Evolutionary conservation across 306 rosid species (phyloP), one percentile per base, ranked within the genome.

Genomic region (Trichosanthes cucumerina): DNA sequence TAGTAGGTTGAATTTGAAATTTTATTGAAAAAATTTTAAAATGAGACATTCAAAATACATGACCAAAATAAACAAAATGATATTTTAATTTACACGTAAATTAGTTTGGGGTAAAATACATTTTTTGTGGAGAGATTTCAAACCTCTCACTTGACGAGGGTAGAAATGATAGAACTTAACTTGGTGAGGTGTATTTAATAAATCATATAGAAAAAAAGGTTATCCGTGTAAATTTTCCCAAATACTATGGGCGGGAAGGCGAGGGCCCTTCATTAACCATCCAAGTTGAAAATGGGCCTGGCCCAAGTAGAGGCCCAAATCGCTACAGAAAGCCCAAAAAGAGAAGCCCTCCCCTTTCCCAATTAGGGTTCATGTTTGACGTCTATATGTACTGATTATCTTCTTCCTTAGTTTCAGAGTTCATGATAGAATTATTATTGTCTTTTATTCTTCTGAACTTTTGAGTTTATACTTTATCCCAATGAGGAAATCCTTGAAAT

Each of bases 401-500:
- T 6, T 1, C 12, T n/a, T 56, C 9, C 12, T 56, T 8, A n/a
- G 16, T 50, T 16, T 50, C 56, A 50, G 56, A 14, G 56, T 50
- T 50, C n/a, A 4, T 18, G 14, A 4, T 47, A 14, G 53, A 46
- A 46, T 10, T 2, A 46, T 28, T 49, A 56, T 26, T n/a, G n/a
- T n/a, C 0, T 2, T 19, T 56, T 21, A n/a, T 1, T 7, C 4
- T 19, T 44, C 2, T 31, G 2, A 0, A 33, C 1, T 31, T 8
- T 23, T 4, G 0, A 2, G 3, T 4, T 26, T 9, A 6, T 3
- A 43, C 3, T 23, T 1, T 18, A 14, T 9, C 88, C 90, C 96
- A 10, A 23, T 91, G 98, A 93, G 83, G 95, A 93, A 80, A 77
- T 81, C 91, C 95, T 93, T 49, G 75, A 63, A 77, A 80, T 80